phyloP scores from a whole-genome alignment of 202 grass and related monocot genomes.

The Panicum hallii region DNA sequence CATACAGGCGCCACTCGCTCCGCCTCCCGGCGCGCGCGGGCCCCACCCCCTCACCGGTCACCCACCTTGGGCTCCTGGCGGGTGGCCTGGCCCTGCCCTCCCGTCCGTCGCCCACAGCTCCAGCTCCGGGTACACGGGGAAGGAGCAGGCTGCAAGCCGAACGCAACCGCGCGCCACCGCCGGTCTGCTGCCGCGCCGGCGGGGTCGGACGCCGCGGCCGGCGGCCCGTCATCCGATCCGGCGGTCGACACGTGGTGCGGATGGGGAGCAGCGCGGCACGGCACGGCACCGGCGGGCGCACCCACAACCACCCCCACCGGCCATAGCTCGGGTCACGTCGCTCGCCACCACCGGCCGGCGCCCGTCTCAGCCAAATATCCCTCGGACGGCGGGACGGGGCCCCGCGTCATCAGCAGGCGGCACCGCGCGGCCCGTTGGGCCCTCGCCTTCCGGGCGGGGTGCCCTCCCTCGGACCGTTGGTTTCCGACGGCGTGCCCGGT shows the following conservation, averaged over 20 bases:
- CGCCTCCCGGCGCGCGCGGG: too few relatives aligned
- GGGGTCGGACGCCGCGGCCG: background rate
- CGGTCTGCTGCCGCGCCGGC: too few relatives aligned
- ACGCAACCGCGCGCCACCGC: too few relatives aligned
- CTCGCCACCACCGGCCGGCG: too few relatives aligned
- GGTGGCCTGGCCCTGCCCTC: too few relatives aligned
- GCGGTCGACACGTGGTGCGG: slow-evolving; percentile 26
- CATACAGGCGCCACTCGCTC: background rate
- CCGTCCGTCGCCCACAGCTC: too few relatives aligned
- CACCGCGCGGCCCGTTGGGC: background rate
- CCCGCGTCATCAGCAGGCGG: background rate
- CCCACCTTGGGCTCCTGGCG: background rate
- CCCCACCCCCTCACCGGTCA: background rate
- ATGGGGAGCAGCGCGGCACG: too few relatives aligned
- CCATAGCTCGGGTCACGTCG: background rate
- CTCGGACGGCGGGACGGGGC: background rate
- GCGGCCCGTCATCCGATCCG: slow-evolving; percentile 3
- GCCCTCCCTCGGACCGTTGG: background rate
- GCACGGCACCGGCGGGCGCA: too few relatives aligned
- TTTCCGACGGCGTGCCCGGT: background rate
- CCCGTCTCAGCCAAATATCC: background rate
- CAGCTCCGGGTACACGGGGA: background rate
- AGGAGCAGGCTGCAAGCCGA: background rate
- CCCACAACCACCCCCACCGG: too few relatives aligned
- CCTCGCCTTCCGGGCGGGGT: too few relatives aligned